These are phyloP conservation scores for Astrothelium subdiscretum DNA, from an alignment of 495 filamentous ascomycete genomes.

Conservation along the genomic window DNA sequence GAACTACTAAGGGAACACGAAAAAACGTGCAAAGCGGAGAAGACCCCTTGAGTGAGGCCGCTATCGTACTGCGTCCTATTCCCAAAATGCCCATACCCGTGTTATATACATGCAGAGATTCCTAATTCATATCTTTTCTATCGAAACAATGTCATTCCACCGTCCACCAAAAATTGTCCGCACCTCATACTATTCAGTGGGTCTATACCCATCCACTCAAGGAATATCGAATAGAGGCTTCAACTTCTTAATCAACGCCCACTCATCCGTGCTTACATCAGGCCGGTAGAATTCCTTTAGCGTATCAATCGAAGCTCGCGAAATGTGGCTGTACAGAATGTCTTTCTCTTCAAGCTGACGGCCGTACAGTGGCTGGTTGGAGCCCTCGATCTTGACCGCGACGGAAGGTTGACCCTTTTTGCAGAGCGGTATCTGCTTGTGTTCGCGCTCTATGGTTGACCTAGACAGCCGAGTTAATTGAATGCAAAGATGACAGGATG, in stretches of 20 bases:
- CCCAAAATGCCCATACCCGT: background rate
- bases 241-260: constrained; percentile 81
- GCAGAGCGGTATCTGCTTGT: constrained; percentile 81
- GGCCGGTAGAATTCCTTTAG: constrained; percentile 91
- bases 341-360: constrained; percentile 94
- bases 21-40: background rate
- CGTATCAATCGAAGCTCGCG: constrained; percentile 77
- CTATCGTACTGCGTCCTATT: background rate
- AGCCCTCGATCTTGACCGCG: constrained; percentile 92
- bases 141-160: background rate
- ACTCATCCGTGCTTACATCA: constrained; percentile 90
- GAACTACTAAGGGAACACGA: too few species aligned
- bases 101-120: background rate
- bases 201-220: background rate
- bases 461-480: constrained; percentile 33
- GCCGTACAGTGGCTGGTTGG: constrained; percentile 90
- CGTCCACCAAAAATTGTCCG: too few species aligned
- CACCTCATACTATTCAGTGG: too few species aligned
- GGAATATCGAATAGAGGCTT: constrained; percentile 90
- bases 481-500: background rate
- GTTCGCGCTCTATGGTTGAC: constrained; percentile 89
- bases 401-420: constrained; percentile 96
- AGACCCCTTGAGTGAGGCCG: background rate
- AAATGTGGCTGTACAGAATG: constrained; percentile 74
- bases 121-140: background rate